Evolutionary conservation across 2,329 filamentous ascomycete species (phyloP), one percentile per base, ranked within the genome.

Genomic region (Neonectria magnoliae): DNA sequence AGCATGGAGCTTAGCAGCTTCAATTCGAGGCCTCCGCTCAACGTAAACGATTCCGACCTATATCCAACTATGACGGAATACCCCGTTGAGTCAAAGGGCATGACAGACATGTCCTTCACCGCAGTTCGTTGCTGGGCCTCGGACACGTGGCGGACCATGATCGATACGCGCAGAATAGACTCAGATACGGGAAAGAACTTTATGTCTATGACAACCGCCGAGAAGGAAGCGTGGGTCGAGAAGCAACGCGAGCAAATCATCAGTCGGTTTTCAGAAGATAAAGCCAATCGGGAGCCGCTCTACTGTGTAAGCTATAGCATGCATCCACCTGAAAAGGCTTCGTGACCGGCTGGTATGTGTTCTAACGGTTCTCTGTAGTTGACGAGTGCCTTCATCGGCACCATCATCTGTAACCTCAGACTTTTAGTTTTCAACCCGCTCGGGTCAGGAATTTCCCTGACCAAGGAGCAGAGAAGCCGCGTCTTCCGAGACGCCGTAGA

Each of bases 71-170:
- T 63, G 60, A 63, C 55, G 7, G 60, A 63, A 16, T 63, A 58
- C 44, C 60, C 60, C 18, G 18, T 3, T 13, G 60, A 63, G 33
- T 48, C 42, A 14, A 52, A 20, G 16, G 48, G 41, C 29, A 63
- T 63, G 27, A 63, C 60, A 20, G 60, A 63, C 50, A 63, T 59
- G 60, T 63, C 60, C 41, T 63, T 63, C 42, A 63, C 60, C 8
- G 60, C 27, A 18, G 60, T 42, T 25, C 47, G 60, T 5, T 63
- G 60, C 48, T 63, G 60, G 60, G 55, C 60, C 9, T 63, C 60
- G 9, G 57, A 48, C 50, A 59, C 54, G 29, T 63, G 60, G 60
- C 60, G 60, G 16, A 54, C 47, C 25, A 63, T 63, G 60, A 63
- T 63, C 18, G 60, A 63, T 44, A 63, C 60, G 7, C 55, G 60